Conservation (phyloP, 1,284 basidiomycete genomes). For the Trichosporon sp. region DNA sequence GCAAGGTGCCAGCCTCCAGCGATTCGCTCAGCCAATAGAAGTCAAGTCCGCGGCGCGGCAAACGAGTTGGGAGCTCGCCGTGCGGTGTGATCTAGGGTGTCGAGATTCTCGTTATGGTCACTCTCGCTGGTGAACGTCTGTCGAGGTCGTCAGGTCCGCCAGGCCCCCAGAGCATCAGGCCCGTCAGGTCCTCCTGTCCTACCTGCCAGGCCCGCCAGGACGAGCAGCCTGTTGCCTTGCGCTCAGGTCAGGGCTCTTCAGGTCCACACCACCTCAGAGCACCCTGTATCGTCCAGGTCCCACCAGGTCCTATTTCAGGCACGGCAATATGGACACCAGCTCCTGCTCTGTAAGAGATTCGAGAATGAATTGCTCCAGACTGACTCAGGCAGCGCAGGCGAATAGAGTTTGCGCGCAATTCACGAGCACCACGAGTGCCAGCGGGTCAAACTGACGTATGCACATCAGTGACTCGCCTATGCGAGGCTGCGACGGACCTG, state of each 20-base stretch:
- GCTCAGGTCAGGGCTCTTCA: background rate
- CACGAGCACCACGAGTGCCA: background rate
- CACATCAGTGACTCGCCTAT: background rate
- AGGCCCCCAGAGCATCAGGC: background rate
- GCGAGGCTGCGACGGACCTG: background rate
- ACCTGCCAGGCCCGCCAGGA: background rate
- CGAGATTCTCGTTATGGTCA: background rate
- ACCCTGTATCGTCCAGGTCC: background rate
- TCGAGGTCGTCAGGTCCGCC: background rate
- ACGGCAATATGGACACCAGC: background rate
- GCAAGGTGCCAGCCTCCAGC: background rate
- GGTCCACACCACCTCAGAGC: background rate
- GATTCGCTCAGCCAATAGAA: background rate
- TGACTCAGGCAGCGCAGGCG: background rate
- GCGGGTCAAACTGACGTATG: background rate
- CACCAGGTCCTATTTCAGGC: background rate
- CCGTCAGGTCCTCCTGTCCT: background rate
- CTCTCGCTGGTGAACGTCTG: background rate
- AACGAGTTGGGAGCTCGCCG: background rate
- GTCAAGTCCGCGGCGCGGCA: background rate
- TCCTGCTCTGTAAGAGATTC: background rate
- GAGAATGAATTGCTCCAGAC: constrained; percentile 7
- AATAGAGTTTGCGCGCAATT: constrained; percentile 1
- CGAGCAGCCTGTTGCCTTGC: background rate
- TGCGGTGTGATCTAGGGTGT: background rate